Percentiles rank a stretch among this genome's conserved stretches.
phyloP scores from a whole-genome alignment of 148 eudicot species.

The Mesembryanthemum crystallinum region DNA sequence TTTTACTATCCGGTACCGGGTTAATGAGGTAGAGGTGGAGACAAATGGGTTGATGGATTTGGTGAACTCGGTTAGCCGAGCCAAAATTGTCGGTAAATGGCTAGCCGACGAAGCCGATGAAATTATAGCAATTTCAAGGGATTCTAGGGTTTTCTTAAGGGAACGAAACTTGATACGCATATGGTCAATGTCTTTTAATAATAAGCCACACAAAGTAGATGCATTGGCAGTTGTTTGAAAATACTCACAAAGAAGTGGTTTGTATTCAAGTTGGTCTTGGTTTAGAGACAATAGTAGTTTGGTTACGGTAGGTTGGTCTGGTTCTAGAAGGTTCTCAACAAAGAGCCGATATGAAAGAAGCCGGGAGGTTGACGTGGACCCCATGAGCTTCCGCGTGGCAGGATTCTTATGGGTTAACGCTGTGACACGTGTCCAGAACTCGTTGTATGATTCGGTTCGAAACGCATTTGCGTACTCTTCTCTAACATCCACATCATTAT shows the following conservation, averaged over 20 bases:
- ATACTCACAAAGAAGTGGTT: slow-evolving; percentile 54
- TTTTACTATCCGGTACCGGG: slow-evolving; percentile 47
- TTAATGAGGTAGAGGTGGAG: slow-evolving; percentile 35
- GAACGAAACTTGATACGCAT: slow-evolving; percentile 40
- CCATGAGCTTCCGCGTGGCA: slow-evolving; percentile 30
- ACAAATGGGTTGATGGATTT: slow-evolving; percentile 54
- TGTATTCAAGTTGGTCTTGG: slow-evolving; percentile 27
- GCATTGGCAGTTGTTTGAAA: slow-evolving; percentile 64
- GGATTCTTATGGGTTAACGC: slow-evolving; percentile 34
- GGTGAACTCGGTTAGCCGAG: slow-evolving; percentile 42
- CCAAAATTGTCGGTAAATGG: slow-evolving; percentile 24
- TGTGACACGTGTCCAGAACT: slow-evolving; percentile 79
- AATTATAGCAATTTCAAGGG: slow-evolving; percentile 21
- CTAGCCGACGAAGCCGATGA: slow-evolving; percentile 10
- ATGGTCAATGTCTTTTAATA: slow-evolving; percentile 57
- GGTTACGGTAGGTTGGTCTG: slow-evolving; percentile 64
- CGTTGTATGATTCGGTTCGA: slow-evolving; percentile 80
- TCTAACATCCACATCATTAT: slow-evolving; percentile 43
- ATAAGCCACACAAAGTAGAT: slow-evolving; percentile 56
- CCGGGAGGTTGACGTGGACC: slow-evolving; percentile 62
- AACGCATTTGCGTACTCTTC: slow-evolving; percentile 97
- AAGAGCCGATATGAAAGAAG: slow-evolving; percentile 82
- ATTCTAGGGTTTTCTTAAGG: slow-evolving; percentile 35
- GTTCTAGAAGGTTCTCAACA: slow-evolving; percentile 78
- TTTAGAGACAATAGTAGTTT: slow-evolving; percentile 39